These are phyloP conservation scores for Babesia bigemina DNA, from an alignment of 169 alveolate species.

Conservation along the genomic window DNA sequence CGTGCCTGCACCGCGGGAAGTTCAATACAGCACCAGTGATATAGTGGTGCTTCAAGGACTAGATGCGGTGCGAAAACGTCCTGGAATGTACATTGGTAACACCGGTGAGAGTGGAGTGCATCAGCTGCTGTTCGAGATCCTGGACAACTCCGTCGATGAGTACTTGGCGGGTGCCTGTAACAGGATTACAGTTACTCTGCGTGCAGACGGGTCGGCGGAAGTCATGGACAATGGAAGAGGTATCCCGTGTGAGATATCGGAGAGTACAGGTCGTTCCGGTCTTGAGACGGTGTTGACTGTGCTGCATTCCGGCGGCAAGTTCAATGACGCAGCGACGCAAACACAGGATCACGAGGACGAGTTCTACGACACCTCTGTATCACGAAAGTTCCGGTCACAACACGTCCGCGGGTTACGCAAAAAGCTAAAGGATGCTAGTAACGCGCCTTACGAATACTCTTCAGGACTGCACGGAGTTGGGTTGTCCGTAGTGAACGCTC, in stretches of 20 bases:
- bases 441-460: conserved; percentile 69
- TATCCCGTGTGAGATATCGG: conserved; percentile 80
- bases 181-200: conserved; percentile 68
- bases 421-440: conserved; percentile 35
- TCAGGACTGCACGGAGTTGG: conserved; percentile 89
- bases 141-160: conserved; percentile 85
- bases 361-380: conserved; percentile 5
- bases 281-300: conserved; percentile 81
- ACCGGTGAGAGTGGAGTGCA: conserved; percentile 80
- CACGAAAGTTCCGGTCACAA: conserved; percentile 14
- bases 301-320: conserved; percentile 86
- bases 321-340: conserved; percentile 59
- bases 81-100: conserved; percentile 85
- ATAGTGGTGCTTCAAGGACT: conserved; percentile 82
- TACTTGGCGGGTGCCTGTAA: conserved; percentile 76
- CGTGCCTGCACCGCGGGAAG: conserved; percentile 4
- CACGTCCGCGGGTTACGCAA: conserved; percentile 19
- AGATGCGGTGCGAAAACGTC: conserved; percentile 84
- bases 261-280: conserved; percentile 73
- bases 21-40: conserved; percentile 72
- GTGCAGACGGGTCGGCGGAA: conserved; percentile 72
- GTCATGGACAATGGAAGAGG: conserved; percentile 81
- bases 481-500: conserved; percentile 81
- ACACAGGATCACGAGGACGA: conserved; percentile 29
- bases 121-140: conserved; percentile 79